A percentile compares a stretch with the other conserved stretches of the same genome.
Evolutionary conservation across 306 rosid genomes (phyloP).

Genomic region (Mucuna pruriens): DNA sequence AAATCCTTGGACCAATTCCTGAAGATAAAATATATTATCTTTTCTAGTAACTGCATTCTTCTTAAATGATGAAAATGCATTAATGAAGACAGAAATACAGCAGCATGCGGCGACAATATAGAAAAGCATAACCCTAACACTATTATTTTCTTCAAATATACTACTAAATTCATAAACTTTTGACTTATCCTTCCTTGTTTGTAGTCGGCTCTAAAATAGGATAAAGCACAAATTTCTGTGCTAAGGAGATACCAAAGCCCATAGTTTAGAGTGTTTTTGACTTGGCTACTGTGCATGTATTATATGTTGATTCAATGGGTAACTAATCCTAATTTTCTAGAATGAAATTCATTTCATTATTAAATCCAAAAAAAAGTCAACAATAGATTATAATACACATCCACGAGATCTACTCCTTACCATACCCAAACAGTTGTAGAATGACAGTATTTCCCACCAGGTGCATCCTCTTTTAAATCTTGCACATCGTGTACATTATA

Average conservation of each 20-base stretch:
- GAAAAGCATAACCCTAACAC: not conserved
- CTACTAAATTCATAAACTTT: not conserved
- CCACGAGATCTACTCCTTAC: no score
- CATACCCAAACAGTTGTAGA: no score
- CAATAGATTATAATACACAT: no score
- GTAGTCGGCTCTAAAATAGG: not conserved
- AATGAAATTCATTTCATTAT: not conserved
- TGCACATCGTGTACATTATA: no score
- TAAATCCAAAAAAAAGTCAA: not conserved
- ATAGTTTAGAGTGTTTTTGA: not conserved
- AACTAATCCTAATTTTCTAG: not conserved
- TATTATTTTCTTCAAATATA: not conserved
- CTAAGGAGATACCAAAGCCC: not conserved
- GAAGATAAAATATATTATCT: constrained; percentile 16
- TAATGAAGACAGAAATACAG: not conserved
- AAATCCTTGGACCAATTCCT: constrained; percentile 93
- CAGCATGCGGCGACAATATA: not conserved
- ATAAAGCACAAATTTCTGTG: not conserved
- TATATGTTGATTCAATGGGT: not conserved
- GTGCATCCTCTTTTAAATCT: no score
- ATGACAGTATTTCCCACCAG: no score
- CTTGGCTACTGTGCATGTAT: not conserved
- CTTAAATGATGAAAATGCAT: constrained; percentile 22
- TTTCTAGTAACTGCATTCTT: constrained; percentile 25
- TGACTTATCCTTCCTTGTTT: not conserved